Base-by-base conservation (phyloP, 2,329 filamentous ascomycete species). In the Xylariaceae sp. region DNA sequence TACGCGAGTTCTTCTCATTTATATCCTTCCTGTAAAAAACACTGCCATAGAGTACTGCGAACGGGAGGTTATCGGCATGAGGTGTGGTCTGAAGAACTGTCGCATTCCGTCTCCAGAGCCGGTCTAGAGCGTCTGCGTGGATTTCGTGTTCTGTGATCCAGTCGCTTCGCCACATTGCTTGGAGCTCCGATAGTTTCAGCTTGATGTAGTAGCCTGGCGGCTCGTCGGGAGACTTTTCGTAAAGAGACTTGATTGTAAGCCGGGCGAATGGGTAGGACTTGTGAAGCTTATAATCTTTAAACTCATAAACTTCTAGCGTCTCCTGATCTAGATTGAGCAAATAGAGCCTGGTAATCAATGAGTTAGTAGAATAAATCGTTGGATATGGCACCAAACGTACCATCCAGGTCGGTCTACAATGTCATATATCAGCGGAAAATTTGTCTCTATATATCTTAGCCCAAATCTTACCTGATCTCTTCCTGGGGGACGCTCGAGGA, bases 171-270 rank as follows among this genome's bases (percentile, higher is more conserved):
- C 11, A 26, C 56, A 64, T 62, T 8, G 9, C 33, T 41, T 53
- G 40, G 14, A 65, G 51, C 5, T 60, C 53, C 21, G 47, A 54
- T n/a, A 62, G 12, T 11, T 44, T 44, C 11, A 61, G 21, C 23
- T 56, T 60, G 49, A 64, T 53, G 24, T 62, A 62, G 34, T 64
- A 65, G 12, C 61, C 58, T 3, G 52, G 58, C 8, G 54, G 41
- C 7, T 31, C 47, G 2, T 16, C 7, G 12, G 53, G 58, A 19
- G 31, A 45, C 2, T 11, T 6, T 33, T 29, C 3, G 19, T 55
- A 53, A 6, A 62, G 45, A 16, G 51, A 36, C 9, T 49, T 16
- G 21, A 59, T 45, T 14, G 45, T 57, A 16, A 53, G 49, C 23
- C 53, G 36, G 9, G 26, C 6, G 17, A 26, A 46, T 8, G 53